Evolutionary conservation across 2,329 filamentous ascomycete genomes (phyloP).

Genomic region (Sarocladium kiliense): DNA sequence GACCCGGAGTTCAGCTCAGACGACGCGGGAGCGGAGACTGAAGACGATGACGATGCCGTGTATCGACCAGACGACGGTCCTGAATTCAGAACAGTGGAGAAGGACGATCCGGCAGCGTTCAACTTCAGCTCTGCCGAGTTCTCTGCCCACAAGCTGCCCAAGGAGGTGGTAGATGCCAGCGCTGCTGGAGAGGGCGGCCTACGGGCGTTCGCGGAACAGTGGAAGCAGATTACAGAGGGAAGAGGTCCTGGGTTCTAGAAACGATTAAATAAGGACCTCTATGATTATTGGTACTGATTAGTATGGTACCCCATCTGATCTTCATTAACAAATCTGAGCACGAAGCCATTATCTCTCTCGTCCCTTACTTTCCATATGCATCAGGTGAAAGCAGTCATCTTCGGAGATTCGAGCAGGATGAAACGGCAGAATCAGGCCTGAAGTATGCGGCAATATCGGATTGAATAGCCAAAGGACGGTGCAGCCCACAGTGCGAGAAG

Average conservation of each 20-base stretch:
- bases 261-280: slow-evolving; percentile 11
- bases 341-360: no score
- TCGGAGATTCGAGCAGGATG: no score
- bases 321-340: no score
- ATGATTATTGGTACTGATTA: no score
- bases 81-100: slow-evolving; percentile 76
- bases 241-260: slow-evolving; percentile 35
- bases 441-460: no score
- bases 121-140: slow-evolving; percentile 82
- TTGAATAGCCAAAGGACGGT: not conserved
- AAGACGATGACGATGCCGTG: slow-evolving; percentile 22
- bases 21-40: slow-evolving; percentile 27
- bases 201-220: slow-evolving; percentile 72
- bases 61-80: slow-evolving; percentile 58
- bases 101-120: slow-evolving; percentile 83
- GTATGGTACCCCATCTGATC: no score
- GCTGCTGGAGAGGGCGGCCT: slow-evolving; percentile 67
- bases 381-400: slow-evolving; percentile 12
- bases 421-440: slow-evolving; percentile 8
- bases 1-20: slow-evolving; percentile 26
- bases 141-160: slow-evolving; percentile 91
- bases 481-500: not conserved
- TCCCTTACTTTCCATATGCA: no score
- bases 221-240: slow-evolving; percentile 55
- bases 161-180: slow-evolving; percentile 77